Evolutionary conservation across 306 rosid species (phyloP).

Genomic region (Prunus salicina): DNA sequence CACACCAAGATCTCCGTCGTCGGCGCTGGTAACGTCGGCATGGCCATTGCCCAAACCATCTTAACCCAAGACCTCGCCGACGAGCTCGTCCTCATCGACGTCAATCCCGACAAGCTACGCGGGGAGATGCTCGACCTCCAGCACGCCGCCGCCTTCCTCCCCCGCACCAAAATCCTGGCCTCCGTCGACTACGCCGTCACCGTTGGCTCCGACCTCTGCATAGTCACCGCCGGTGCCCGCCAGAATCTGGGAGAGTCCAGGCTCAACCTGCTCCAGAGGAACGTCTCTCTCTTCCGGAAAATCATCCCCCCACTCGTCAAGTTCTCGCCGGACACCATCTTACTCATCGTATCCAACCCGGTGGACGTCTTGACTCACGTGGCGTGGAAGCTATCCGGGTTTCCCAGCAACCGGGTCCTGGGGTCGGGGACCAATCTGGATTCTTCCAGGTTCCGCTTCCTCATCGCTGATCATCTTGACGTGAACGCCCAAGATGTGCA

Average conservation of each 20-base stretch:
- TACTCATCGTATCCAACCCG: slow-evolving; percentile 76
- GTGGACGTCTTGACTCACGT: slow-evolving; percentile 79
- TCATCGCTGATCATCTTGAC: slow-evolving; percentile 89
- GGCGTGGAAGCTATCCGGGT: slow-evolving; percentile 88
- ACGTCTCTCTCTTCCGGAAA: slow-evolving; percentile 54
- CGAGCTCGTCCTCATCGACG: slow-evolving; percentile 77
- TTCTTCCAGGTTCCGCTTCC: slow-evolving; percentile 84
- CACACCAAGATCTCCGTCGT: slow-evolving; percentile 70
- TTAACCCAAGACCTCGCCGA: slow-evolving; percentile 79
- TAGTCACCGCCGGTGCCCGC: slow-evolving; percentile 86
- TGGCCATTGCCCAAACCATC: slow-evolving; percentile 97
- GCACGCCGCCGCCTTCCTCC: slow-evolving; percentile 93
- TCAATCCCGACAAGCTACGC: slow-evolving; percentile 66
- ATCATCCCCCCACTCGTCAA: slow-evolving; percentile 68
- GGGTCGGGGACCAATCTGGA: slow-evolving; percentile 95
- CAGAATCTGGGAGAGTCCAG: slow-evolving; percentile 75
- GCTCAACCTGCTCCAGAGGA: slow-evolving; percentile 73
- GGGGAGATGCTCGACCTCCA: slow-evolving; percentile 96
- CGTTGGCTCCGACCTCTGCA: slow-evolving; percentile 77
- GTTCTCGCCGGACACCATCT: slow-evolving; percentile 52
- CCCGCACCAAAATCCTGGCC: slow-evolving; percentile 80
- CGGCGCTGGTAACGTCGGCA: slow-evolving; percentile 91
- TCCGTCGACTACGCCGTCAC: slow-evolving; percentile 75
- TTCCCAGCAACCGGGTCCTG: slow-evolving; percentile 77
- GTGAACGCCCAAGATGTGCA: slow-evolving; percentile 92